phyloP scores from a whole-genome alignment of 345 rosid genomes.

The Eucalyptus tenuipes region DNA sequence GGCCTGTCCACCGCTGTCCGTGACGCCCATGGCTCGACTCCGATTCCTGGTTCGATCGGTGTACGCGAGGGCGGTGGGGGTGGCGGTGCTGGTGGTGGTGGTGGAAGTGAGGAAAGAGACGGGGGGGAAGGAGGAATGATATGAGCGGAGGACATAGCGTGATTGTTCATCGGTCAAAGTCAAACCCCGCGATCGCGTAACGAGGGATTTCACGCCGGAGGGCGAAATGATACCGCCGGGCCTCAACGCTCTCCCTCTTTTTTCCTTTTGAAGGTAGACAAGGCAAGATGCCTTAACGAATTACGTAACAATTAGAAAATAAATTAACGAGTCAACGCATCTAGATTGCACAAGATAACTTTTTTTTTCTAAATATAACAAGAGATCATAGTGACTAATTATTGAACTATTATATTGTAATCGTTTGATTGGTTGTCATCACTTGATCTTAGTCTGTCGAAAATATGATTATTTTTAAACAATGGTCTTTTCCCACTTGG shows the following conservation, averaged over 20 bases:
- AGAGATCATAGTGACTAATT: too few species aligned
- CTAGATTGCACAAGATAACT: background rate
- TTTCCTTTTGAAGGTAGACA: too few species aligned
- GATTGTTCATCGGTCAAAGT: background rate
- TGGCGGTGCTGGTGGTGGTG: rapidly evolving
- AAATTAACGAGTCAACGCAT: background rate
- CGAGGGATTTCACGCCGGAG: background rate
- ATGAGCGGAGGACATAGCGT: background rate
- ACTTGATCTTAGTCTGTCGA: rapidly evolving
- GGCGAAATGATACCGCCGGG: background rate
- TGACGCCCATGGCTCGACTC: too few species aligned
- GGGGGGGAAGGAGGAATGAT: background rate
- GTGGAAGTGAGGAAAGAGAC: background rate
- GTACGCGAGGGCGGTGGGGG: too few species aligned
- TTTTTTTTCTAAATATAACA: too few species aligned
- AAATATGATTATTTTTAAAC: too few species aligned
- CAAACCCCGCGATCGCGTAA: background rate
- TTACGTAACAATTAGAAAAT: background rate
- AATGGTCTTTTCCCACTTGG: rapidly evolving
- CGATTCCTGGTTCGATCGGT: too few species aligned
- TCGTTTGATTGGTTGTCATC: rapidly evolving
- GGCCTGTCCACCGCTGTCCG: too few species aligned
- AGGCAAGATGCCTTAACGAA: background rate
- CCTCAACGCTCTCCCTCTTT: too few species aligned
- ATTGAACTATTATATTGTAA: too few species aligned